Evolutionary conservation across 768 basidiomycete genomes (phyloP), one percentile per base, ranked within the genome.

Genomic region (Leccinellum luteum): DNA sequence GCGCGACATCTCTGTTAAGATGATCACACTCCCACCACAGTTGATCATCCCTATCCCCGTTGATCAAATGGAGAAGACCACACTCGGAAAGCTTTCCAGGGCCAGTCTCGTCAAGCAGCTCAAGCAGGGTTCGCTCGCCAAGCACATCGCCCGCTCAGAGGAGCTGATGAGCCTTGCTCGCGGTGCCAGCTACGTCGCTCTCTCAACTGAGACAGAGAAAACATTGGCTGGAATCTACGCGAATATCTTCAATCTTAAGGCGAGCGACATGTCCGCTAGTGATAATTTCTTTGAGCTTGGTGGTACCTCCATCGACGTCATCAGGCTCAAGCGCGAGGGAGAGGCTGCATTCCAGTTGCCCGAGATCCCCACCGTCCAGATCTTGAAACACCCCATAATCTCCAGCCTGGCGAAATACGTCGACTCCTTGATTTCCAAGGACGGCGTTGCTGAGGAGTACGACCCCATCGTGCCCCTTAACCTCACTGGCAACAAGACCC

Each of bases 21-120:
- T 69, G 67, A 67, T 69, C 51, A 65, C 67, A 7, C 63, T 68
- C 14, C 72, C 74, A 15, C 77, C 77, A 1, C 73, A 74, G 48
- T 55, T 67, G 47, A 67, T 77, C 32, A 56, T 78, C 23, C 76
- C 77, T 23, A 74, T 78, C 19, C 71, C 76, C 10, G 60, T 66
- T 28, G 62, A 69, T 48, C 69, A 66, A 25, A 75, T 78, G 64
- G 72, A 74, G 52, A 77, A 75, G 64, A 77, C 76, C 0, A 73
- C 77, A 0, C 69, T 78, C 4, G 77, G 76, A 14, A 78, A 78
- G 56, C 70, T 78, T 10, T 77, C 77, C 12, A 69, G 72, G 2
- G 61, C 75, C 6, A 66, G 69, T 8, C 72, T 78, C 14, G 45
- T 69, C 14, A 55, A 38, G 35, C 15, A n/a, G 6, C 17, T 38